Conservation (phyloP, 768 basidiomycete species). For the Boletellus sp. region DNA sequence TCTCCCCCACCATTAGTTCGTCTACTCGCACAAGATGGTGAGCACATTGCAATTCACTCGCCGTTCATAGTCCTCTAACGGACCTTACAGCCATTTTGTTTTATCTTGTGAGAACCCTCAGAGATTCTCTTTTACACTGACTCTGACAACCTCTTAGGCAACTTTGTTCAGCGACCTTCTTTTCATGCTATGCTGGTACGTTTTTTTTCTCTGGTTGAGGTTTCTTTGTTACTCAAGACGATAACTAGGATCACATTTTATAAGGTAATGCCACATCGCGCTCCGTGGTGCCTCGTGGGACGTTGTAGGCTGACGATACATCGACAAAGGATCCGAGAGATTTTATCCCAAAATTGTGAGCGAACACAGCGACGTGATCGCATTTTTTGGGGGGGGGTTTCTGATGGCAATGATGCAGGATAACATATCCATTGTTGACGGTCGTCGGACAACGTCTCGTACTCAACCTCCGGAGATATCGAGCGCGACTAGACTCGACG, state of each 20-base stretch:
- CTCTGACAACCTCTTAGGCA: background rate
- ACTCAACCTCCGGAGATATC: background rate
- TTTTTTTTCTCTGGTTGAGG: background rate
- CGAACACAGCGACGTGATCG: background rate
- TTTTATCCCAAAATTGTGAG: background rate
- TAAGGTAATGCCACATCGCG: background rate
- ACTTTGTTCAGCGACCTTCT: background rate
- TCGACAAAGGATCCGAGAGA: background rate
- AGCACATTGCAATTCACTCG: background rate
- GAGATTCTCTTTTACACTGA: background rate
- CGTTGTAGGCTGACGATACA: background rate
- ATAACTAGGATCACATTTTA: background rate
- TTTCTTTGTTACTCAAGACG: background rate
- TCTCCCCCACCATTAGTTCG: background rate
- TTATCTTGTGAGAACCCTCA: background rate
- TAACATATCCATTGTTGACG: background rate
- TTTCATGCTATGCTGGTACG: background rate
- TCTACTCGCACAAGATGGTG: conserved; percentile 8
- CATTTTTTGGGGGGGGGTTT: background rate
- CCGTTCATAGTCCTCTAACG: background rate
- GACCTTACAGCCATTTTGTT: background rate
- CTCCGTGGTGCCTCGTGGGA: background rate
- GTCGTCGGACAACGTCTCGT: conserved; percentile 1
- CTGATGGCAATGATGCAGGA: background rate
- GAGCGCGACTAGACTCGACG: background rate